Percentiles rank a stretch among this genome's conserved stretches.
Evolutionary conservation across 2,329 filamentous ascomycete genomes (phyloP).

Genomic region (Torrubiella hemipterigena): DNA sequence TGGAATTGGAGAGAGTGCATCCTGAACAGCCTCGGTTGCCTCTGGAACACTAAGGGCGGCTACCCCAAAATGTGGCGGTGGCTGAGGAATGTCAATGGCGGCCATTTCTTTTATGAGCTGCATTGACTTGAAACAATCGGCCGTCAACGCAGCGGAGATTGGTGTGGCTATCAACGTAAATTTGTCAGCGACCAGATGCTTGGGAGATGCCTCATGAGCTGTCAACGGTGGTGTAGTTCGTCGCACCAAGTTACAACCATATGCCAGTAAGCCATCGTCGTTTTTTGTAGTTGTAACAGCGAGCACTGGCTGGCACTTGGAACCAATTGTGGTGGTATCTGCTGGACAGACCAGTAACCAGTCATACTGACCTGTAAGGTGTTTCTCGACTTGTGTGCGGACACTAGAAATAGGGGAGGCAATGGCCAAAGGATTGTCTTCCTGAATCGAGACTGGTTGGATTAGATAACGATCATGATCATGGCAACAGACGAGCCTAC

Average conservation of each 20-base stretch:
- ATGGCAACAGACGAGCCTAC: too few species aligned
- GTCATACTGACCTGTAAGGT: slow-evolving; percentile 37
- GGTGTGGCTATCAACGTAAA: slow-evolving; percentile 37
- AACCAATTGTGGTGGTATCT: slow-evolving; percentile 13
- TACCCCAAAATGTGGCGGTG: slow-evolving; percentile 11
- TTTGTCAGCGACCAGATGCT: slow-evolving; percentile 17
- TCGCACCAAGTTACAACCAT: slow-evolving; percentile 41
- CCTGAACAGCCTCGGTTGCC: slow-evolving; percentile 16
- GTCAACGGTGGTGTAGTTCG: slow-evolving; percentile 16
- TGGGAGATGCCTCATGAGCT: slow-evolving; percentile 8
- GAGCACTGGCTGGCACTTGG: slow-evolving; percentile 7
- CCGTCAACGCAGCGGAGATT: too few species aligned
- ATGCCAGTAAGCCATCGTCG: slow-evolving; percentile 14
- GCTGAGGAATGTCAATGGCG: too few species aligned
- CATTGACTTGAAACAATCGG: too few species aligned
- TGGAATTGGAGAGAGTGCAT: slow-evolving; percentile 19
- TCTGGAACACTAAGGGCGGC: slow-evolving; percentile 17
- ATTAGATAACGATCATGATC: too few species aligned
- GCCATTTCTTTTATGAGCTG: too few species aligned
- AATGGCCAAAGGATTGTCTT: slow-evolving; percentile 15
- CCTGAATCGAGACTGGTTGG: too few species aligned
- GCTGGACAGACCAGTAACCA: slow-evolving; percentile 31
- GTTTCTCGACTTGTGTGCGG: slow-evolving; percentile 24
- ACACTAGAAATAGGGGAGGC: slow-evolving; percentile 12
- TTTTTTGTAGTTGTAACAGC: slow-evolving; percentile 12